Evolutionary conservation across 2,329 filamentous ascomycete genomes (phyloP), one percentile per base, ranked within the genome.

Genomic region (Hypoxylon rubiginosum): DNA sequence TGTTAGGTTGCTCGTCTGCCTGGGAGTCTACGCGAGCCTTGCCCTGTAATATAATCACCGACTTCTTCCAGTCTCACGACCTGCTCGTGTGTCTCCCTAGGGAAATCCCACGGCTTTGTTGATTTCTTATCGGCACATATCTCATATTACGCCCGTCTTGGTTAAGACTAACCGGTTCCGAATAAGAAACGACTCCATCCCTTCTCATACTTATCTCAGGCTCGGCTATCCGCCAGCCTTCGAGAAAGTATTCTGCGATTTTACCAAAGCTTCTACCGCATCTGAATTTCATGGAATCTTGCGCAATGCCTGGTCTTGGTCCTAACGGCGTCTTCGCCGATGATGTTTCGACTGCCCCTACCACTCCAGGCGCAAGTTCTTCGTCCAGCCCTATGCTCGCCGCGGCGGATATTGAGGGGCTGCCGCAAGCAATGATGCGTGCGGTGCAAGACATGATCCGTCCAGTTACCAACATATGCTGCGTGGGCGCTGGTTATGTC

Each of bases 321-420:
- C 67, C 75, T 11, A 77, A 80, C 19, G 71, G 68, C 54, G 58
- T 69, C 56, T 71, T 70, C 39, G 65, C 69, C 51, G 76, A 79
- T 49, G 51, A 55, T 48, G 68, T 66, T n/a, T 83, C 82, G 1
- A 83, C 82, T 0, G 79, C 81, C 4, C 81, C 82, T 1, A 83
- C 82, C 5, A 83, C 82, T 3, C 81, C 82, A 10, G 80, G 82
- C 65, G 79, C 78, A 11, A 83, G 79, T 67, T 73, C 79, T 55
- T 77, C 79, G 8, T 82, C 80, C 66, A 83, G 81, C 66, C 80
- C 82, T 4, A 67, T 81, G 13, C 68, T 82, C 21, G n/a, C 48
- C 6, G 30, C 46, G 3, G 60, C 61, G 9, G 64, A 66, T 6
- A 17, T 65, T 21, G 49, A 61, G 24, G 34, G 34, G n/a, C 48